Evolutionary conservation across 768 basidiomycete species (phyloP).

Genomic region (Russula compacta): DNA sequence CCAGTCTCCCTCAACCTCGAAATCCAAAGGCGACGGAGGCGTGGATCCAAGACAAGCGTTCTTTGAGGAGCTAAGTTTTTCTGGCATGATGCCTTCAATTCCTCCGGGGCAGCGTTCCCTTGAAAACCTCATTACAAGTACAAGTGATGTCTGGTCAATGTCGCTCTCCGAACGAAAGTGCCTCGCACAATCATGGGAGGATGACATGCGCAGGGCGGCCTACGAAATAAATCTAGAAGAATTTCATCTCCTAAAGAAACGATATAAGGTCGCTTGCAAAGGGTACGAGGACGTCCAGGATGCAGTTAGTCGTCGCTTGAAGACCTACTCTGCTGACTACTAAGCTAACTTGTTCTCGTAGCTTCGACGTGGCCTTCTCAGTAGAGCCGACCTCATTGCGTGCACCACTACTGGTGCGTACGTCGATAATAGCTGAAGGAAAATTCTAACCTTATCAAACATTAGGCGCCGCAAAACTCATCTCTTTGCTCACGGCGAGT

Average conservation of each 20-base stretch:
- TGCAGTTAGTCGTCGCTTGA: slow-evolving; percentile 38
- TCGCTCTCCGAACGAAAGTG: slow-evolving; percentile 39
- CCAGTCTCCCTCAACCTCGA: neutral
- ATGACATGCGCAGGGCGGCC: slow-evolving; percentile 29
- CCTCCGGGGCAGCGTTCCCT: slow-evolving; percentile 33
- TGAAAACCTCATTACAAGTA: slow-evolving; percentile 26
- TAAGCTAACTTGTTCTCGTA: slow-evolving; percentile 24
- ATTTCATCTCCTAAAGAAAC: slow-evolving; percentile 35
- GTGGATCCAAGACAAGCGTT: slow-evolving; percentile 21
- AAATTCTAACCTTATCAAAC: neutral
- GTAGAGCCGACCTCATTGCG: slow-evolving; percentile 52
- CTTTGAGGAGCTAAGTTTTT: slow-evolving; percentile 31
- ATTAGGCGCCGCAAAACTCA: slow-evolving; percentile 59
- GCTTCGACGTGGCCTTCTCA: slow-evolving; percentile 48
- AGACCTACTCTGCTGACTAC: neutral
- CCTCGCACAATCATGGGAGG: slow-evolving; percentile 41
- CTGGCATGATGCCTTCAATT: slow-evolving; percentile 29
- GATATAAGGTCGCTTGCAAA: slow-evolving; percentile 33
- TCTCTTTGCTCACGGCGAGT: slow-evolving; percentile 45
- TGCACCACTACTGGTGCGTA: slow-evolving; percentile 65
- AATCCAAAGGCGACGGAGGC: neutral
- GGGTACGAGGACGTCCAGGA: slow-evolving; percentile 36
- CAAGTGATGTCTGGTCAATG: slow-evolving; percentile 47
- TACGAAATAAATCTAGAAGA: slow-evolving; percentile 29
- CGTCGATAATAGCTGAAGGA: neutral